A percentile compares a stretch with the other conserved stretches of the same genome.
These are phyloP conservation scores for Trametes sp. DNA, from an alignment of 1,284 basidiomycete species.

Conservation along the genomic window DNA sequence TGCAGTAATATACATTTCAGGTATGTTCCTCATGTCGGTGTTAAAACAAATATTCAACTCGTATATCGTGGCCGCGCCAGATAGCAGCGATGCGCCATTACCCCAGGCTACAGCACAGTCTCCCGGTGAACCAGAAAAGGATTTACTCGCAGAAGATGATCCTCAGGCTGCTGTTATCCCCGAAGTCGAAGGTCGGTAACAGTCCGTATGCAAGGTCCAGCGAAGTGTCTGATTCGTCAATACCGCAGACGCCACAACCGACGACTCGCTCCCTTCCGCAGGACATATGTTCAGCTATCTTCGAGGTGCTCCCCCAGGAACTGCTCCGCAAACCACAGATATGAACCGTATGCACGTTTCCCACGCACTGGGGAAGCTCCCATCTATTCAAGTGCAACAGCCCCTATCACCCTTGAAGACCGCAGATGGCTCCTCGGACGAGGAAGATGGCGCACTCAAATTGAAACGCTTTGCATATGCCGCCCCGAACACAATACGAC, in stretches of 20 bases:
- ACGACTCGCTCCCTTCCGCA: conserved; percentile 27
- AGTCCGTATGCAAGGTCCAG: neutral
- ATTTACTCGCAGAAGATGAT: neutral
- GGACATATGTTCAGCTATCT: conserved; percentile 17
- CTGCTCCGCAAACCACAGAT: neutral
- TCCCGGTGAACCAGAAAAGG: neutral
- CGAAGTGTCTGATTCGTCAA: neutral
- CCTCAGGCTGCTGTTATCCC: neutral
- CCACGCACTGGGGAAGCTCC: neutral
- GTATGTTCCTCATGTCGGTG: neutral
- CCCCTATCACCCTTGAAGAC: conserved; percentile 1
- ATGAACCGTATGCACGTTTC: too few species aligned
- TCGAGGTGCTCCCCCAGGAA: neutral
- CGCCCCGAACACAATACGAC: conserved; percentile 12
- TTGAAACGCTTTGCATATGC: conserved; percentile 26
- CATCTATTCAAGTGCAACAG: neutral
- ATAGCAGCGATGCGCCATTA: neutral
- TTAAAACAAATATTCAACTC: neutral
- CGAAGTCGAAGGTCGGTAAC: neutral
- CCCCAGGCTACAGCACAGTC: neutral
- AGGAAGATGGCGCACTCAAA: conserved; percentile 13
- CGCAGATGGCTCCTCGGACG: conserved; percentile 10
- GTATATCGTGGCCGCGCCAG: neutral
- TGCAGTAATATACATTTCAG: conserved; percentile 26
- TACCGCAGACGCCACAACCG: conserved; percentile 16